Evolutionary conservation across 495 filamentous ascomycete genomes (phyloP), one percentile per base, ranked within the genome.

Genomic region (Elaphomyces granulatus): DNA sequence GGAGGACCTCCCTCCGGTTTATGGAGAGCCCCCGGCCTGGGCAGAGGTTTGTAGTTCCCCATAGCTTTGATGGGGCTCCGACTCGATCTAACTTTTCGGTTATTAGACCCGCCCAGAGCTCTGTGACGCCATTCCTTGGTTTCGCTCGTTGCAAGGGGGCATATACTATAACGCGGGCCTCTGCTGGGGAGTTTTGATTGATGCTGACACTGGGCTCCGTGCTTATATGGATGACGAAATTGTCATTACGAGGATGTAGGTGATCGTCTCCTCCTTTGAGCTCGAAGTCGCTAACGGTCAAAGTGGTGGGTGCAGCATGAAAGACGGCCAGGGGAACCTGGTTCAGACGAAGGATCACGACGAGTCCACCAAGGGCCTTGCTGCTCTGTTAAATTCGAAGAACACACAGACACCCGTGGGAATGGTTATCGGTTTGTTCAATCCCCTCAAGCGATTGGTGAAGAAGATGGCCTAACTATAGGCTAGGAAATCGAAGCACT

Each of bases 111-210:
- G 85, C 6, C 70, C 74, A 10, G 68, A 67, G 0, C 50, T 90
- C 3, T 79, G 73, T 44, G 81, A 87, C 47, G 65, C 76, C 1
- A 50, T 87, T 1, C 65, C 70, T 0, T 87, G 79, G 58, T 87
- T 74, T 53, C 66, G 63, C 0, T 49, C 68, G 2, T 71, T 72
- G 26, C 77, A 90, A 49, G 68, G 74, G 0, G 75, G 74, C 12
- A 46, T 69, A 2, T 74, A 87, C 42, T 55, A 63, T 1, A 49
- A 48, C 2, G 50, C 66, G 2, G 51, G 59, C 2, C 38, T 75
- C 14, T 67, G 66, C 4, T 59, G 59, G 15, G 80, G 74, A 1
- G 74, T 80, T 38, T 56, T 90, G 1, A 55, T 83, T 16, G 81
- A 86, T 49, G 58, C 57, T 1, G 67, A 77, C 42, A 60, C 58